Percentiles rank a stretch among this genome's conserved stretches.
These are phyloP conservation scores for Candida sakaeoensis DNA, from an alignment of 805 yeast species.

Conservation along the genomic window DNA sequence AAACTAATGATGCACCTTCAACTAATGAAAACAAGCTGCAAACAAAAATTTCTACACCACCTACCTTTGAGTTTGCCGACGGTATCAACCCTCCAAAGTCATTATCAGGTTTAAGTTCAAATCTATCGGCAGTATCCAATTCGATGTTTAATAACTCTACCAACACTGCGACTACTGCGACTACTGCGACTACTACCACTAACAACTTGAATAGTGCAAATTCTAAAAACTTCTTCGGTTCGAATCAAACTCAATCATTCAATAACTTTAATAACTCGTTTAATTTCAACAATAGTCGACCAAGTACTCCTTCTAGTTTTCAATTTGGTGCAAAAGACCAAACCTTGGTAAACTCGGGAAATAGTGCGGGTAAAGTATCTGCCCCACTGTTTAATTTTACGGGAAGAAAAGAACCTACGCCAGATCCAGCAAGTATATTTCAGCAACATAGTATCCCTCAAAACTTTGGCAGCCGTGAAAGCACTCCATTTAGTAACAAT, in stretches of 20 bases:
- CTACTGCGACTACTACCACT: too few species aligned
- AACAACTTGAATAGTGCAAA: too few species aligned
- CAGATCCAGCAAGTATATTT: constrained; percentile 31
- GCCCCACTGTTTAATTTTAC: constrained; percentile 20
- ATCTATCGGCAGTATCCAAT: not conserved
- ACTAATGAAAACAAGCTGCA: not conserved
- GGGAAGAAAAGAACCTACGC: constrained; percentile 22
- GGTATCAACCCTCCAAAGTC: constrained; percentile 9
- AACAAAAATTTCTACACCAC: constrained; percentile 7
- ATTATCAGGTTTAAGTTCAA: not conserved
- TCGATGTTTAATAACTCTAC: not conserved
- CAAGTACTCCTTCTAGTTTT: constrained; percentile 12
- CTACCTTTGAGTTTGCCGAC: constrained; percentile 12
- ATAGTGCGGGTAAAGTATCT: not conserved
- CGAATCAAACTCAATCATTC: not conserved
- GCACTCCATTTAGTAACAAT: constrained; percentile 4
- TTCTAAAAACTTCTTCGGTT: not conserved
- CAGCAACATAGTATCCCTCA: constrained; percentile 12
- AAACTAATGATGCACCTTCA: too few species aligned
- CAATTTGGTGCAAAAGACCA: constrained; percentile 7
- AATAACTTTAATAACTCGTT: not conserved
- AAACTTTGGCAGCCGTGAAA: constrained; percentile 1
- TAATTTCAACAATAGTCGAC: not conserved
- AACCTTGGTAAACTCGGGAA: not conserved
- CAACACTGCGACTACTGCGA: too few species aligned